Evolutionary conservation across 106 monocot species (phyloP).

Genomic region (Dendrobium officinale): DNA sequence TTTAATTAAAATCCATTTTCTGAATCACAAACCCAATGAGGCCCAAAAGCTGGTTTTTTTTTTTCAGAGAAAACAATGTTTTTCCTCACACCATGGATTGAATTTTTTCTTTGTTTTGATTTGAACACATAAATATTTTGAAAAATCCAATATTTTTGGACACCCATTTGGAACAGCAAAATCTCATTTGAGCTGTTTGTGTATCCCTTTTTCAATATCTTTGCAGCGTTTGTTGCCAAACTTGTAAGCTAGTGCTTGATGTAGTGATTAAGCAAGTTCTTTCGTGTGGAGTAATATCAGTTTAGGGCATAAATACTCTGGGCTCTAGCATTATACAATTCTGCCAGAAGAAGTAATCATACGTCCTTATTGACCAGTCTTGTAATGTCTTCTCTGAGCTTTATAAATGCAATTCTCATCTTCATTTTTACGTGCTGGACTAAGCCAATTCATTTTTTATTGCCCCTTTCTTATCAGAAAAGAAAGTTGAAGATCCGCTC

Average conservation of each 20-base stretch:
- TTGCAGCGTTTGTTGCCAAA: no score
- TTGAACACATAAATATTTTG: not conserved
- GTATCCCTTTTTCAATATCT: no score
- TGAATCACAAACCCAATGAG: not conserved
- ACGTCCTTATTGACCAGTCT: not conserved
- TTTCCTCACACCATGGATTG: not conserved
- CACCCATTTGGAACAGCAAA: no score
- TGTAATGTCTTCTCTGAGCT: not conserved
- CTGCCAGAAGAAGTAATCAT: not conserved
- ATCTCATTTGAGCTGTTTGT: no score
- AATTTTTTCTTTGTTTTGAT: not conserved
- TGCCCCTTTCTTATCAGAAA: not conserved
- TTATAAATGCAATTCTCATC: not conserved
- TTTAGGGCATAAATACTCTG: not conserved
- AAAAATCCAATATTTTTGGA: no score
- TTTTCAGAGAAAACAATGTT: not conserved
- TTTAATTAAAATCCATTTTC: not conserved
- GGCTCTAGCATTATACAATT: not conserved
- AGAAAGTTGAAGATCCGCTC: not conserved
- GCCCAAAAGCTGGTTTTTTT: not conserved
- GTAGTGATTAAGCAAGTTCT: not conserved
- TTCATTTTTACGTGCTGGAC: not conserved
- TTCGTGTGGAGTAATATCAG: not conserved
- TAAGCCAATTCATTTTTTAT: not conserved
- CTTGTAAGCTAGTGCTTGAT: not conserved